phyloP scores from a whole-genome alignment of 192 early-diverging fungal species.

The Podila horticola region DNA sequence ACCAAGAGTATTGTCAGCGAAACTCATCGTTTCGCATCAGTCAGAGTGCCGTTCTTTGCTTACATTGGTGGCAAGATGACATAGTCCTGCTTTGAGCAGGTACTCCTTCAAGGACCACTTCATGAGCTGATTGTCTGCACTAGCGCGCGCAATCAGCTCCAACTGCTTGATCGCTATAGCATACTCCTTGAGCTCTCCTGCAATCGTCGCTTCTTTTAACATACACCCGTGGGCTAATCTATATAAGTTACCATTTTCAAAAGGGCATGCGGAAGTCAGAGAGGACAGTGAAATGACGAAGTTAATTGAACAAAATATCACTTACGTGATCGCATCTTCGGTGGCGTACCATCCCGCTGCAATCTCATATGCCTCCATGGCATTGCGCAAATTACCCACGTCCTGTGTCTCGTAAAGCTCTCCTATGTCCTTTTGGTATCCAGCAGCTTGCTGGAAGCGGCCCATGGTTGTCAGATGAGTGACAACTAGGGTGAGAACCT shows the following conservation, averaged over 20 bases:
- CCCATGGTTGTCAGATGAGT: conserved; percentile 84
- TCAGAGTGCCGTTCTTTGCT: neutral
- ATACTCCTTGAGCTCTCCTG: conserved; percentile 89
- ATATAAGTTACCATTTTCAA: conserved; percentile 4
- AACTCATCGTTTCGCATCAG: no score
- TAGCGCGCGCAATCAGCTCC: conserved; percentile 85
- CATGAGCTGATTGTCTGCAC: conserved; percentile 89
- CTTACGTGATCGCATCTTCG: conserved; percentile 90
- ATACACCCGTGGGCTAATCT: conserved; percentile 89
- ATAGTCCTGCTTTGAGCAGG: conserved; percentile 95
- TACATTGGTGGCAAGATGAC: conserved; percentile 84
- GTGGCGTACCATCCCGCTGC: conserved; percentile 95
- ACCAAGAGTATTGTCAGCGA: neutral
- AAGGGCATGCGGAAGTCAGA: neutral
- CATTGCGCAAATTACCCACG: conserved; percentile 77
- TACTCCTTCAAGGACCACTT: conserved; percentile 98
- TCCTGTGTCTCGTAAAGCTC: conserved; percentile 86
- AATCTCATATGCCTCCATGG: conserved; percentile 87
- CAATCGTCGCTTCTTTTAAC: conserved; percentile 92
- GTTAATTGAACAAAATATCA: conserved; percentile 2
- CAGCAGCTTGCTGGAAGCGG: conserved; percentile 88
- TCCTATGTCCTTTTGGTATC: conserved; percentile 93
- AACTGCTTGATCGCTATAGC: conserved; percentile 90
- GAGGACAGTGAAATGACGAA: neutral
- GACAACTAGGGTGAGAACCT: conserved; percentile 80